Conservation (phyloP, 768 basidiomycete genomes). For the Neoboletus magnificus region DNA sequence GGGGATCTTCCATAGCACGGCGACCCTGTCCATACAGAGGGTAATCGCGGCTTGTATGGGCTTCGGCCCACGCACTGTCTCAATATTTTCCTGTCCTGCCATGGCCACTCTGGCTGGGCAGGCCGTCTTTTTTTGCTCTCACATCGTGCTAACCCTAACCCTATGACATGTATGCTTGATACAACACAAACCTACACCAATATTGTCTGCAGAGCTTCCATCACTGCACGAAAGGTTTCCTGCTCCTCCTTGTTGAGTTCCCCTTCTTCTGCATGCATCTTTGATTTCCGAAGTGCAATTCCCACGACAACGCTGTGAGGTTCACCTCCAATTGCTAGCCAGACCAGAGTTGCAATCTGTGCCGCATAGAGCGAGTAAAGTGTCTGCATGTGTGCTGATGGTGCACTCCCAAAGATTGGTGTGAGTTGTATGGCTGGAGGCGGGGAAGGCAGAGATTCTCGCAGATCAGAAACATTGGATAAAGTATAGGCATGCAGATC, state of each 20-base stretch:
- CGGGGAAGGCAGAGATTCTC: constrained; percentile 49
- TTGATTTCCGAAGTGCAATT: constrained; percentile 54
- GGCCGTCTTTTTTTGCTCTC: constrained; percentile 35
- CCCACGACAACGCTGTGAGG: constrained; percentile 71
- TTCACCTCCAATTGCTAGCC: constrained; percentile 49
- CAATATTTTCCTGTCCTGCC: constrained; percentile 77
- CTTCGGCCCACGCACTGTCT: constrained; percentile 75
- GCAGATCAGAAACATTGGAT: constrained; percentile 34
- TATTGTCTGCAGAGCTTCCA: constrained; percentile 43
- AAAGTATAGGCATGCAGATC: constrained; percentile 43
- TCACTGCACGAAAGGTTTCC: constrained; percentile 46
- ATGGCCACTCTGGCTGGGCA: constrained; percentile 52
- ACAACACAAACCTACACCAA: constrained; percentile 15
- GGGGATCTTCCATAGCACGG: constrained; percentile 53
- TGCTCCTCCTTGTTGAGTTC: constrained; percentile 40
- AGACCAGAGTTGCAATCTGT: constrained; percentile 86
- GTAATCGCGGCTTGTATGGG: constrained; percentile 45
- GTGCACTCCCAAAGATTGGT: constrained; percentile 72
- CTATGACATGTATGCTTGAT: neutral
- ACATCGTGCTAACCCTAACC: constrained; percentile 27
- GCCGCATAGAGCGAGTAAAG: constrained; percentile 77
- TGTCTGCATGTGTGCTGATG: constrained; percentile 64
- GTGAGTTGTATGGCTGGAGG: constrained; percentile 72
- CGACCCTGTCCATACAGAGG: constrained; percentile 53
- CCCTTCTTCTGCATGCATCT: constrained; percentile 18